Evolutionary conservation across 495 filamentous ascomycete species (phyloP), one percentile per base, ranked within the genome.

Genomic region (Friedmanniomyces endolithicus): DNA sequence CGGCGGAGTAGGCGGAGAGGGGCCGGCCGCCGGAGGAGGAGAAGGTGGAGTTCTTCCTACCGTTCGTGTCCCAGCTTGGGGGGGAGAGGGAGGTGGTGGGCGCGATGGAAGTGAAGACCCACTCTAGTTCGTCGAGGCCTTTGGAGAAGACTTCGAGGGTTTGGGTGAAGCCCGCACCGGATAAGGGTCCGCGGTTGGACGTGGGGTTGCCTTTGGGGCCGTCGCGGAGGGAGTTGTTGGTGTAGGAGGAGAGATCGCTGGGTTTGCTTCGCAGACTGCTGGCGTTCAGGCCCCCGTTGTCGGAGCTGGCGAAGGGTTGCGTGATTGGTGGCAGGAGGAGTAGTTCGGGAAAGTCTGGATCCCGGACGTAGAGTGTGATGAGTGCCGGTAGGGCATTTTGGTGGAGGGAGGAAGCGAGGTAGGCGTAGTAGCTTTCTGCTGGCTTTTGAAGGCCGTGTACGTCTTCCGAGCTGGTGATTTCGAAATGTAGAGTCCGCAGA

Each of bases 91-190:
- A 11, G 48, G 0, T 64, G 65, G 71, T 65, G 2, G 78, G 80
- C 6, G 75, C 69, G 57, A 82, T 74, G 7, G 75, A 70, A 0
- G 80, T 84, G 64, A 89, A 85, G 58, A 85, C 84, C 89, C 89
- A 95, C 59, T 90, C 87, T 20, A 87, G 72, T 61, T 89, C 87
- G 56, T 89, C 83, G 19, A 88, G 75, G 24, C 86, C 85, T 70
- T 94, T 95, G 66, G 80, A 87, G 67, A 89, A 94, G 24, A 95
- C 80, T 61, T 86, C 80, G 25, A 95, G 75, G 7, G 79, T 78
- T 56, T 85, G 81, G 19, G 57, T 72, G 64, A 76, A 85, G 59
- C 67, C 75, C 34, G 41, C 63, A 47, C 3, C 74, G 46, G 54
- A 48, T 53, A 48, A 59, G 57, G 46, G 54, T 24, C 27, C 50